Conservation (phyloP, 768 basidiomycete species). For the Hygrophoropsis aurantiaca region DNA sequence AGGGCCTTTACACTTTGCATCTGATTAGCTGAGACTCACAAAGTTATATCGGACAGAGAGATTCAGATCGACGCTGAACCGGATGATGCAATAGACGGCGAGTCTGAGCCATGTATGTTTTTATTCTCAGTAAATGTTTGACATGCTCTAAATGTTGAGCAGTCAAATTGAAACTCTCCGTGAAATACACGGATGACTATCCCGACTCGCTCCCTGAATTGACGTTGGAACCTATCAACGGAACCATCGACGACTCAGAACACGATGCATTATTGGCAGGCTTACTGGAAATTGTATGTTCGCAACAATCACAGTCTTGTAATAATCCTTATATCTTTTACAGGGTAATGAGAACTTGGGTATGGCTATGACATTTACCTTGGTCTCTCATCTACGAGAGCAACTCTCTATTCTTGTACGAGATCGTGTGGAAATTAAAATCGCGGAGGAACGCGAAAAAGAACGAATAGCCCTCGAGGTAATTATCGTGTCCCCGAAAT, state of each 20-base stretch:
- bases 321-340: too few relatives aligned
- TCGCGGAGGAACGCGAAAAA: conserved; percentile 67
- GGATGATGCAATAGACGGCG: conserved; percentile 68
- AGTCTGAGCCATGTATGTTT: conserved; percentile 50
- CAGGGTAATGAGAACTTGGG: conserved; percentile 86
- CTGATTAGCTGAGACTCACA: conserved; percentile 46
- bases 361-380: conserved; percentile 98
- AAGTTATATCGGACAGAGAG: conserved; percentile 85
- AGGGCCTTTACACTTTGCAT: conserved; percentile 27
- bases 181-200: conserved; percentile 80
- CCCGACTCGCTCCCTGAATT: conserved; percentile 82
- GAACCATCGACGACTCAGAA: conserved; percentile 62
- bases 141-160: conserved; percentile 26
- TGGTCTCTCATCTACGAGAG: conserved; percentile 85
- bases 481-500: conserved; percentile 9
- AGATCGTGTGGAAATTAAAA: conserved; percentile 52
- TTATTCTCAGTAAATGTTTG: conserved; percentile 1
- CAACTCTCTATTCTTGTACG: conserved; percentile 64
- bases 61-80: conserved; percentile 87
- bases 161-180: conserved; percentile 76
- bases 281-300: conserved; percentile 58
- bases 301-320: not conserved
- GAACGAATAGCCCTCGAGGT: conserved; percentile 80
- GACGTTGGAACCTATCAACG: conserved; percentile 61
- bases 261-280: conserved; percentile 52